Evolutionary conservation across 108 stramenopile genomes (phyloP).

Genomic region (Cyclotella atomus): DNA sequence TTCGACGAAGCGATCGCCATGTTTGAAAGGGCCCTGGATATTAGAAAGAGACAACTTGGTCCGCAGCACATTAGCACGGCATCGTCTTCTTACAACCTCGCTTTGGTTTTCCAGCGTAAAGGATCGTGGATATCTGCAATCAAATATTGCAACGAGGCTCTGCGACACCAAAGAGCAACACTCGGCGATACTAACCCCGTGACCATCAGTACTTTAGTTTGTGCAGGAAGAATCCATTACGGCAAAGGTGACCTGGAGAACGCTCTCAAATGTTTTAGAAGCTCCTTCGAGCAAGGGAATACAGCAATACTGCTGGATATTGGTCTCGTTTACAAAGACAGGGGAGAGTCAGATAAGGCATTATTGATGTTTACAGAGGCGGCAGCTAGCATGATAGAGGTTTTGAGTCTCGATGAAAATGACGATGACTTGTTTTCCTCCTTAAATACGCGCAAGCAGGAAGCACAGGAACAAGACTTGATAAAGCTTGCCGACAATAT

Average conservation of each 20-base stretch:
- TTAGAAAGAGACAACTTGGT: constrained; percentile 40
- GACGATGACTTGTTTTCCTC: constrained; percentile 19
- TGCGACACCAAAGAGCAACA: constrained; percentile 30
- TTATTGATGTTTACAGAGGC: constrained; percentile 33
- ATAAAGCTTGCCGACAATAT: constrained; percentile 29
- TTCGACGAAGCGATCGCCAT: constrained; percentile 34
- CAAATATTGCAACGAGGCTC: constrained; percentile 52
- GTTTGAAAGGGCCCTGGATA: constrained; percentile 42
- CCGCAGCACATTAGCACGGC: constrained; percentile 28
- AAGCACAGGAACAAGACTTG: constrained; percentile 26
- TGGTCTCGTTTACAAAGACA: constrained; percentile 28
- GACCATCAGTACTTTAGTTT: constrained; percentile 38
- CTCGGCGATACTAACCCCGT: constrained; percentile 34
- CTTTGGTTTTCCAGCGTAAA: constrained; percentile 36
- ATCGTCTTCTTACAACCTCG: constrained; percentile 47
- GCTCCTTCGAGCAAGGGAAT: constrained; percentile 35
- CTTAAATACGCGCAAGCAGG: constrained; percentile 30
- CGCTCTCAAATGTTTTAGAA: constrained; percentile 44
- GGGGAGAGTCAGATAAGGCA: constrained; percentile 40
- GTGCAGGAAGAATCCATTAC: constrained; percentile 50
- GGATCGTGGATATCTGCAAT: constrained; percentile 48
- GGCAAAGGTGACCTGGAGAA: constrained; percentile 44
- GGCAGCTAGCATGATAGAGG: constrained; percentile 11
- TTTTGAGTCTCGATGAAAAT: constrained; percentile 8
- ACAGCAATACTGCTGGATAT: constrained; percentile 27